Conservation (phyloP, 1,284 basidiomycete species). For the Rhodofomes roseus region DNA sequence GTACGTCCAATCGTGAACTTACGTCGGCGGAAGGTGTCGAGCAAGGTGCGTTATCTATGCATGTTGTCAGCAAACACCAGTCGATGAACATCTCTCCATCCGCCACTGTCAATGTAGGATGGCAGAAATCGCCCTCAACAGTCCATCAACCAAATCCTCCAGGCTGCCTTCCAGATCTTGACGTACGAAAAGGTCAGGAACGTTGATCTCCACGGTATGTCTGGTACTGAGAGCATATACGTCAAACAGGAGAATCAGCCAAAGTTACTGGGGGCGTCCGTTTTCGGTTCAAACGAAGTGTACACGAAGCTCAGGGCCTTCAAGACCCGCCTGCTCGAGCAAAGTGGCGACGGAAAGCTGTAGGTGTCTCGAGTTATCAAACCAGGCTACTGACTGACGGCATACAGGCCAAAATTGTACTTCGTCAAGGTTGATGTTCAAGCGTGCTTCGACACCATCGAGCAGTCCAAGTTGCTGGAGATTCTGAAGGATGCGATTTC, state of each 20-base stretch:
- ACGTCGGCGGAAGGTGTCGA: conserved; percentile 50
- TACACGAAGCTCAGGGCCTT: conserved; percentile 71
- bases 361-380: conserved; percentile 32
- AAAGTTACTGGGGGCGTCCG: conserved; percentile 70
- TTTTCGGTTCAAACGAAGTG: conserved; percentile 82
- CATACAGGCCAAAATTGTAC: conserved; percentile 74
- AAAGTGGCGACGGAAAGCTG: conserved; percentile 42
- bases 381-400: background rate
- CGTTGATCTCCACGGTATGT: background rate
- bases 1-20: conserved; percentile 96
- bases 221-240: background rate
- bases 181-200: conserved; percentile 75
- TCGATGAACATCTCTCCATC: no score
- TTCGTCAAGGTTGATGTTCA: conserved; percentile 97
- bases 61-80: no score
- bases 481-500: conserved; percentile 75
- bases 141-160: conserved; percentile 87
- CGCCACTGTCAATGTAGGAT: background rate
- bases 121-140: conserved; percentile 24
- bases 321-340: conserved; percentile 52
- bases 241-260: conserved; percentile 55
- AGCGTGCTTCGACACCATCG: conserved; percentile 95
- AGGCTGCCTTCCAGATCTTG: conserved; percentile 80
- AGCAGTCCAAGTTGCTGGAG: conserved; percentile 80
- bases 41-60: conserved; percentile 25